Evolutionary conservation across 1,284 basidiomycete genomes (phyloP).

Genomic region (Malassezia equina): DNA sequence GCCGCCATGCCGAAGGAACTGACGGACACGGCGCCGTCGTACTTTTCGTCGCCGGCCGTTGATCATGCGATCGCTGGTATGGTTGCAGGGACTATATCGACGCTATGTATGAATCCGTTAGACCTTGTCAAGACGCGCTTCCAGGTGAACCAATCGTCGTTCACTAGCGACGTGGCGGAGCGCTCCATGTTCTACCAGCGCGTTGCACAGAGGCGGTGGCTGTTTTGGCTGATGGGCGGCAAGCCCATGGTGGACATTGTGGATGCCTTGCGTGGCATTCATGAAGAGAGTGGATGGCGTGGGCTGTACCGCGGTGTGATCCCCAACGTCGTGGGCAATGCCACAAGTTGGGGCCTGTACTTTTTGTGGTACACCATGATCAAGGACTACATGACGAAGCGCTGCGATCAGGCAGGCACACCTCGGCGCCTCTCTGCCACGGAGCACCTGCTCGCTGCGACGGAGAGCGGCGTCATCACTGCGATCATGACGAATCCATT

Average conservation of each 20-base stretch:
- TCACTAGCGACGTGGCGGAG: constrained; percentile 2
- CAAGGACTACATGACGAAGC: constrained; percentile 55
- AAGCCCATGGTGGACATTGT: constrained; percentile 62
- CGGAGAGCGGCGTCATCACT: constrained; percentile 82
- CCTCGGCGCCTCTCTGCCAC: constrained; percentile 57
- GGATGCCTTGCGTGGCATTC: constrained; percentile 62
- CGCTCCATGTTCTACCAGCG: constrained; percentile 6
- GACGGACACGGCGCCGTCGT: constrained; percentile 19
- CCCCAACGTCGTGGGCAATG: constrained; percentile 88
- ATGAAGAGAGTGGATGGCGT: constrained; percentile 64
- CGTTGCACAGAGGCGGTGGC: constrained; percentile 16
- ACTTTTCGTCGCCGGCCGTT: constrained; percentile 46
- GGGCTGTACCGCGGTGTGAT: constrained; percentile 84
- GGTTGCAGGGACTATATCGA: constrained; percentile 81
- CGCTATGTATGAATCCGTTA: constrained; percentile 92
- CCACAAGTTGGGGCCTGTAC: constrained; percentile 94
- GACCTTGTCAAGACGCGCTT: constrained; percentile 92
- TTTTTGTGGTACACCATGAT: constrained; percentile 98
- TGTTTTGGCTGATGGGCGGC: constrained; percentile 30
- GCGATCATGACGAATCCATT: constrained; percentile 93
- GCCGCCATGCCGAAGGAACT: not conserved
- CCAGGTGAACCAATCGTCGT: constrained; percentile 55
- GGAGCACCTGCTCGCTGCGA: constrained; percentile 78
- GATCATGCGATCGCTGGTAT: constrained; percentile 92
- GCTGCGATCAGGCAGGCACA: not conserved